Evolutionary conservation across 73 alveolate species (phyloP).

Genomic region (Stentor coeruleus): DNA sequence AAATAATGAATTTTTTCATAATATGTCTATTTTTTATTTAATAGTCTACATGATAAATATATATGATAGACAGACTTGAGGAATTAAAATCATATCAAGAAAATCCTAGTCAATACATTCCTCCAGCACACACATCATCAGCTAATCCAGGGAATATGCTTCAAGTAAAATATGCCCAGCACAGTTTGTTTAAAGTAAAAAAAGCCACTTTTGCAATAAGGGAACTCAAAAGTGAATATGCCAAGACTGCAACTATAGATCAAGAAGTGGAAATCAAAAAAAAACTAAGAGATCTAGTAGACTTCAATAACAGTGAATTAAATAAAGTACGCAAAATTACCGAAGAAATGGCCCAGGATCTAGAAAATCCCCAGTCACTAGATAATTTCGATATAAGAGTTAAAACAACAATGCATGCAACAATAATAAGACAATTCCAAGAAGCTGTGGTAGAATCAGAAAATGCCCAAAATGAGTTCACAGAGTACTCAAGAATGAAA

Average conservation of each 20-base stretch:
- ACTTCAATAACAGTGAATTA: background rate
- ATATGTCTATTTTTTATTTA: too few species aligned
- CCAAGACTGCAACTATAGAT: constrained; percentile 14
- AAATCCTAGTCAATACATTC: background rate
- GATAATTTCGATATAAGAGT: background rate
- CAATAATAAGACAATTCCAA: background rate
- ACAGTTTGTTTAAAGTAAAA: background rate
- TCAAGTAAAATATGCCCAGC: background rate
- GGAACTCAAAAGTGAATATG: background rate
- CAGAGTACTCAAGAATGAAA: constrained; percentile 8
- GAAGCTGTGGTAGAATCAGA: constrained; percentile 1
- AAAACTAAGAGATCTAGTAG: background rate
- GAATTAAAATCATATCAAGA: background rate
- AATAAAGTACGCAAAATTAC: constrained; percentile 9
- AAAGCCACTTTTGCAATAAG: background rate
- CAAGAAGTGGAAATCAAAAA: background rate
- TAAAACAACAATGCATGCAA: background rate
- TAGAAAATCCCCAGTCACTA: background rate
- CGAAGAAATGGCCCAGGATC: background rate
- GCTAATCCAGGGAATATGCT: background rate
- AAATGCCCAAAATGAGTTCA: constrained; percentile 4
- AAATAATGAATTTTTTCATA: too few species aligned
- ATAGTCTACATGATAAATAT: background rate
- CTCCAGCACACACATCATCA: background rate
- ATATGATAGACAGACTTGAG: background rate